Evolutionary conservation across 306 rosid species (phyloP), one percentile per base, ranked within the genome.

Genomic region (Styphnolobium japonicum): DNA sequence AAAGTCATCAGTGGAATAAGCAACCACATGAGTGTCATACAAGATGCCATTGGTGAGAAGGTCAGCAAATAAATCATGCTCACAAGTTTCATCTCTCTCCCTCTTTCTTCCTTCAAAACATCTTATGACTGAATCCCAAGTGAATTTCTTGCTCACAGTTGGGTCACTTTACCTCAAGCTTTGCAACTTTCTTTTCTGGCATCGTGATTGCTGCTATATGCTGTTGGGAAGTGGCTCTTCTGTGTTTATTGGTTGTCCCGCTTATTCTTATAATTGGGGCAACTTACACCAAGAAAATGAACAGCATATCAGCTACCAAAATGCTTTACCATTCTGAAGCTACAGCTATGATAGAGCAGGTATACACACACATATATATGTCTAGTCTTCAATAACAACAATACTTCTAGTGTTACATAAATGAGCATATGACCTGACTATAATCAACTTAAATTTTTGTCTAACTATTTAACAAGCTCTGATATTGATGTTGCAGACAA

Each of bases 41-140:
- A 90, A 48, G 93, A 90, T 71, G 98, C 96, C 22, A 91, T 91
- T 22, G 97, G 98, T 49, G 97, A 93, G 73, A 93, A 86, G 97
- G 92, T 93, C 68, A 5, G 22, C 22, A 84, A 81, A 61, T 42
- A 52, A 49, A 71, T 51, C 36, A 42, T 68, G 16, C 5, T 86
- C 52, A 36, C 31, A 40, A 12, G 34, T 34, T 68, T 81, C 64
- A 16, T 40, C 40, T 40, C n/a, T 63, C 64, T 62, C 39, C 19
- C 2, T 16, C 4, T 37, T 4, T 22, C 7, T 74, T 42, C 25
- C 25, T 36, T 64, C 34, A 63, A n/a, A 3, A 29, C 18, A 64
- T 34, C 15, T 52, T 11, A 52, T 60, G 67, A 65, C 48, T 31
- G 31, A 82, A 67, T 7, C 33, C 45, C 19, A 12, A 55, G 5